Percentiles rank a stretch among this genome's conserved stretches.
Conservation (phyloP, 2,329 filamentous ascomycete species). For the Verticillium isaacii region DNA sequence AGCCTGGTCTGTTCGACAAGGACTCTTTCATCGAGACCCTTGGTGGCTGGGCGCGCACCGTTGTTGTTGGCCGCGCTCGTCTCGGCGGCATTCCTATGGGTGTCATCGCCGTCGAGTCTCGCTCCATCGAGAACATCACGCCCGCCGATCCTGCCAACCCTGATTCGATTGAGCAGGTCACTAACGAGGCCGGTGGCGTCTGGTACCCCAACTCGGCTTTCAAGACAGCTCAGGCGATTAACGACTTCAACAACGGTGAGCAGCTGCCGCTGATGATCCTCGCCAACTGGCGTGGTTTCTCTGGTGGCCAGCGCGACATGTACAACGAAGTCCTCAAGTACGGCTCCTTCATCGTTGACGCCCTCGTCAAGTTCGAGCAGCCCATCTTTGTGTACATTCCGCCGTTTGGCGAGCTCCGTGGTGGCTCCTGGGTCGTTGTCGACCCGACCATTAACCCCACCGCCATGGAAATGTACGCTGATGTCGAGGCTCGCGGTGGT, state of each 20-base stretch:
- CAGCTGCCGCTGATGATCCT: slow-evolving; percentile 98
- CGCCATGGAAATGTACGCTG: slow-evolving; percentile 99
- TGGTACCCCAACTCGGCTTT: slow-evolving; percentile 99
- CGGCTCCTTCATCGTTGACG: slow-evolving; percentile 97
- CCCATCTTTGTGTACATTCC: slow-evolving; percentile 99
- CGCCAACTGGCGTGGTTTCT: slow-evolving; percentile 99
- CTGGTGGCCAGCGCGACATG: slow-evolving; percentile 98
- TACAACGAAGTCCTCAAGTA: slow-evolving; percentile 99
- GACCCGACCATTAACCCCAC: slow-evolving; percentile 97
- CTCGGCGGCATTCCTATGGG: slow-evolving; percentile 96
- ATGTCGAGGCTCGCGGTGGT: slow-evolving; percentile 90
- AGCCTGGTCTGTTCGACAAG: slow-evolving; percentile 90
- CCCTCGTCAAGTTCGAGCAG: slow-evolving; percentile 97
- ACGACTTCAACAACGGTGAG: slow-evolving; percentile 98
- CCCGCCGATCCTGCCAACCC: slow-evolving; percentile 97
- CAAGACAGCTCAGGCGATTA: slow-evolving; percentile 98
- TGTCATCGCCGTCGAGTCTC: slow-evolving; percentile 95
- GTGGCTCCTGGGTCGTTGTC: slow-evolving; percentile 98
- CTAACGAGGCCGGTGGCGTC: slow-evolving; percentile 93
- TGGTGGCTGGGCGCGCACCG: slow-evolving; percentile 93
- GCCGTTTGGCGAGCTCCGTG: slow-evolving; percentile 91
- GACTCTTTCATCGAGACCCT: slow-evolving; percentile 96
- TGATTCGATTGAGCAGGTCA: slow-evolving; percentile 94
- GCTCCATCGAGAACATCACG: slow-evolving; percentile 92
- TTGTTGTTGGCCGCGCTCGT: slow-evolving; percentile 92